Conservation (phyloP, 1,284 basidiomycete species). For the Anthracocystis setariae region DNA sequence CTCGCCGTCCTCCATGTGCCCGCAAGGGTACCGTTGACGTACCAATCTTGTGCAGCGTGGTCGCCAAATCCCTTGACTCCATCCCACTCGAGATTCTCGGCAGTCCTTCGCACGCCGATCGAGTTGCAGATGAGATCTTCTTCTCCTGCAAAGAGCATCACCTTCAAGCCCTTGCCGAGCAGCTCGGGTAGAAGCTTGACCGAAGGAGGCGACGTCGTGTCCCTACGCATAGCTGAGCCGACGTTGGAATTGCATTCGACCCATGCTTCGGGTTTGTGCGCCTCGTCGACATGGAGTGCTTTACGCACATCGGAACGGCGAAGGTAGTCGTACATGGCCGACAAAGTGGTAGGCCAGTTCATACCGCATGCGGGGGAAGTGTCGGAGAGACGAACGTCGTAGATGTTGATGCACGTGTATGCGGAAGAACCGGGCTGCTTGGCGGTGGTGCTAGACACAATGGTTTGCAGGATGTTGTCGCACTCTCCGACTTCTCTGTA, state of each 20-base stretch:
- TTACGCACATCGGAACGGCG: conserved; percentile 81
- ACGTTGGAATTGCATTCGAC: conserved; percentile 83
- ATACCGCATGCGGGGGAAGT: conserved; percentile 89
- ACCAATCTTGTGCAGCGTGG: conserved; percentile 73
- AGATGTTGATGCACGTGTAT: conserved; percentile 88
- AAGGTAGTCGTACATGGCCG: conserved; percentile 81
- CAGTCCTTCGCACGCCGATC: conserved; percentile 86
- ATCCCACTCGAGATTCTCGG: conserved; percentile 84
- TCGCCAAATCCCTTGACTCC: conserved; percentile 76
- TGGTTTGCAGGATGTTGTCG: conserved; percentile 74
- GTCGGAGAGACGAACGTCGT: conserved; percentile 90
- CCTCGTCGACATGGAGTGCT: conserved; percentile 80
- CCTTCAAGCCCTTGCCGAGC: conserved; percentile 77
- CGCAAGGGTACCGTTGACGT: conserved; percentile 78
- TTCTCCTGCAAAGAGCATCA: conserved; percentile 93
- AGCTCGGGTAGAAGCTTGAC: conserved; percentile 82
- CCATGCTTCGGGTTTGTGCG: conserved; percentile 82
- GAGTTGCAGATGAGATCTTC: conserved; percentile 95
- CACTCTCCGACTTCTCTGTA: conserved; percentile 78
- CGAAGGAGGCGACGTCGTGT: conserved; percentile 75
- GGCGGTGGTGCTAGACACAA: conserved; percentile 73
- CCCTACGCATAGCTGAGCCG: conserved; percentile 73
- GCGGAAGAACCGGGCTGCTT: conserved; percentile 21
- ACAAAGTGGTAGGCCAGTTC: conserved; percentile 96
- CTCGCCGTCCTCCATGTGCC: conserved; percentile 90